Conservation (phyloP, 2,329 filamentous ascomycete species). For the Alternaria sp. region DNA sequence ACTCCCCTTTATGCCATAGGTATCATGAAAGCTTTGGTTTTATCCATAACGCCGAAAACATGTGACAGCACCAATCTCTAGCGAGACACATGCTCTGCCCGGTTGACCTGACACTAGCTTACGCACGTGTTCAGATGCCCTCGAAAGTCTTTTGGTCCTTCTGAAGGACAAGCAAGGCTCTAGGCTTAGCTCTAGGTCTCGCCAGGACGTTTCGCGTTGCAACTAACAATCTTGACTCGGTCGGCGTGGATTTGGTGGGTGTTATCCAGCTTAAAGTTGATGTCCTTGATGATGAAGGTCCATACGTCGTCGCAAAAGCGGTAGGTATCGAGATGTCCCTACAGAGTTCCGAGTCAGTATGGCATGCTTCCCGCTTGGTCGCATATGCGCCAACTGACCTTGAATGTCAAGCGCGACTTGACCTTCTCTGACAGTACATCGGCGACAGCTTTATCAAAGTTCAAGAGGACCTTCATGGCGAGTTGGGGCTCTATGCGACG, state of each 20-base stretch:
- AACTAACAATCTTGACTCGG: slow-evolving; percentile 98
- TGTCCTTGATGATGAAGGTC: slow-evolving; percentile 99
- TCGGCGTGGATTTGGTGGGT: slow-evolving; percentile 79
- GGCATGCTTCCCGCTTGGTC: slow-evolving; percentile 7
- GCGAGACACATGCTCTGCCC: neutral
- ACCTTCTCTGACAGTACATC: slow-evolving; percentile 92
- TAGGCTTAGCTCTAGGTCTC: slow-evolving; percentile 55
- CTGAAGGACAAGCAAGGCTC: slow-evolving; percentile 13
- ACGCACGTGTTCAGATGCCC: neutral
- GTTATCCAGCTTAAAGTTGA: slow-evolving; percentile 97
- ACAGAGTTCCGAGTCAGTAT: slow-evolving; percentile 29
- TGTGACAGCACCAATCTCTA: slow-evolving; percentile 1
- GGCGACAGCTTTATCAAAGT: slow-evolving; percentile 93
- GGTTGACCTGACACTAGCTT: neutral
- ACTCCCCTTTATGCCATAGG: slow-evolving; percentile 34
- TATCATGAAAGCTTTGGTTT: slow-evolving; percentile 24
- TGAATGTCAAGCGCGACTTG: slow-evolving; percentile 89
- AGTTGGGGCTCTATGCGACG: slow-evolving; percentile 96
- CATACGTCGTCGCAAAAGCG: slow-evolving; percentile 99
- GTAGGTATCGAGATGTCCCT: slow-evolving; percentile 98
- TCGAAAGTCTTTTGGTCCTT: slow-evolving; percentile 10
- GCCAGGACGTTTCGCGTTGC: slow-evolving; percentile 84
- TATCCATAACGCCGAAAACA: slow-evolving; percentile 30
- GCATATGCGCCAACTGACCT: slow-evolving; percentile 67
- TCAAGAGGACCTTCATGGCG: slow-evolving; percentile 96